A percentile compares a stretch with the other conserved stretches of the same genome.
These are phyloP conservation scores for Ploettnerulaceae sp. DNA, from an alignment of 2,329 filamentous ascomycete genomes.

Conservation along the genomic window DNA sequence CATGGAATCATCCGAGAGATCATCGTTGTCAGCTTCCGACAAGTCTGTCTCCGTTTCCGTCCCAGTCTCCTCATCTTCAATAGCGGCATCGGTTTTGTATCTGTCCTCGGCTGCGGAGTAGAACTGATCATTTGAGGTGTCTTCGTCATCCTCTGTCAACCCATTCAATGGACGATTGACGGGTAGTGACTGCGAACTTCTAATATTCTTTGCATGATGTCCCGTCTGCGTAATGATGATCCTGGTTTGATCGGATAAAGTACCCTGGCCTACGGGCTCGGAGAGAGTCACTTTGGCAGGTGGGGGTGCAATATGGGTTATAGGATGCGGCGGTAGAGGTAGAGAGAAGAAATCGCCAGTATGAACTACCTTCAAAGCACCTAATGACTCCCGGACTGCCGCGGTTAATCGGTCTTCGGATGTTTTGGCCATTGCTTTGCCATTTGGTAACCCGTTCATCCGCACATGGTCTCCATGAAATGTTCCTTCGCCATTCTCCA, in stretches of 20 bases:
- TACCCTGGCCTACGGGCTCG: conserved; percentile 86
- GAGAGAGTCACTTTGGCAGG: conserved; percentile 88
- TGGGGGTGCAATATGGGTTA: conserved; percentile 78
- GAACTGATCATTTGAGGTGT: conserved; percentile 85
- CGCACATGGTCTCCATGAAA: conserved; percentile 65
- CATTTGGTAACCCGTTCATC: conserved; percentile 38
- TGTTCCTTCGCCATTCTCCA: conserved; percentile 78
- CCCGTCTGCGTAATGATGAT: conserved; percentile 72
- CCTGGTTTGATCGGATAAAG: conserved; percentile 71
- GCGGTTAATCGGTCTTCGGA: conserved; percentile 55
- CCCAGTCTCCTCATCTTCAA: conserved; percentile 54
- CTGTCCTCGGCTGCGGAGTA: conserved; percentile 86
- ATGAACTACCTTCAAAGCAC: conserved; percentile 71
- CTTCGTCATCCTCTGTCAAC: conserved; percentile 61
- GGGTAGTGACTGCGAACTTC: conserved; percentile 42
- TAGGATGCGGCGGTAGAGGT: conserved; percentile 75
- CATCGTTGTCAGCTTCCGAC: conserved; percentile 62
- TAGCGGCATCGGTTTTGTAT: conserved; percentile 49
- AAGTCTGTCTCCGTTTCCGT: conserved; percentile 55
- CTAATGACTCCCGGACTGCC: conserved; percentile 69
- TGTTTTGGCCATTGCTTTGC: conserved; percentile 31
- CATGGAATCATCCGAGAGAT: conserved; percentile 84
- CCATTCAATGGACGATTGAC: conserved; percentile 53
- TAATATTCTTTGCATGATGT: conserved; percentile 48
- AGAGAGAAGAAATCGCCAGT: conserved; percentile 74